Conservation (phyloP, 495 filamentous ascomycete species). For the Trichocladium antarcticum region DNA sequence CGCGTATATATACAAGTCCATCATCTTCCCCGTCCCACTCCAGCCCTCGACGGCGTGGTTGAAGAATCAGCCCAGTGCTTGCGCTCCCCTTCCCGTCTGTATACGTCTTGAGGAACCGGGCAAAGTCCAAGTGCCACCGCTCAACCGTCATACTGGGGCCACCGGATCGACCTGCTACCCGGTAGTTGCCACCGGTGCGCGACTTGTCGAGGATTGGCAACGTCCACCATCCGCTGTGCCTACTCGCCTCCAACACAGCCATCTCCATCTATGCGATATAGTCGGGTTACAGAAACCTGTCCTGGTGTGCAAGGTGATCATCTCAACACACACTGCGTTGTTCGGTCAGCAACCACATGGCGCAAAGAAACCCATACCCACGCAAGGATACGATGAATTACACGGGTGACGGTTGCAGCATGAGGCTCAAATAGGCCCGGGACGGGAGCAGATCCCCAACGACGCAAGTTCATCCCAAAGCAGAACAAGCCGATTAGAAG, state of each 20-base stretch:
- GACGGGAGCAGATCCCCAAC: background rate
- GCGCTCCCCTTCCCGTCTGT: background rate
- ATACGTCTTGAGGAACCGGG: background rate
- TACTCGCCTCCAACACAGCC: background rate
- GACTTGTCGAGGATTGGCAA: background rate
- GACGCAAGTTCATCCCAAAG: background rate
- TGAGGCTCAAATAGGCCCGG: no score
- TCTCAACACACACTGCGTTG: no score
- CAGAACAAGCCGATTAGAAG: background rate
- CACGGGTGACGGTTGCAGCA: background rate
- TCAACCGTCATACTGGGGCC: background rate
- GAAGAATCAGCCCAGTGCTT: background rate
- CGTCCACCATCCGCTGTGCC: background rate
- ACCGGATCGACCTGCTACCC: background rate
- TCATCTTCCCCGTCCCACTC: no score
- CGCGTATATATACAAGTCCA: no score
- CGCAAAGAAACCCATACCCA: background rate
- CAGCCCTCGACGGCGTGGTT: no score
- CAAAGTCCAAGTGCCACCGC: background rate
- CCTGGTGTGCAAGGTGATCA: no score
- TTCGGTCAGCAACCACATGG: no score
- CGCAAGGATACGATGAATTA: background rate
- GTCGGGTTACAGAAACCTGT: no score
- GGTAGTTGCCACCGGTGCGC: background rate
- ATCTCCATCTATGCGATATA: background rate